Base-by-base conservation (phyloP, 2,329 filamentous ascomycete species). In the Venturia nashicola region DNA sequence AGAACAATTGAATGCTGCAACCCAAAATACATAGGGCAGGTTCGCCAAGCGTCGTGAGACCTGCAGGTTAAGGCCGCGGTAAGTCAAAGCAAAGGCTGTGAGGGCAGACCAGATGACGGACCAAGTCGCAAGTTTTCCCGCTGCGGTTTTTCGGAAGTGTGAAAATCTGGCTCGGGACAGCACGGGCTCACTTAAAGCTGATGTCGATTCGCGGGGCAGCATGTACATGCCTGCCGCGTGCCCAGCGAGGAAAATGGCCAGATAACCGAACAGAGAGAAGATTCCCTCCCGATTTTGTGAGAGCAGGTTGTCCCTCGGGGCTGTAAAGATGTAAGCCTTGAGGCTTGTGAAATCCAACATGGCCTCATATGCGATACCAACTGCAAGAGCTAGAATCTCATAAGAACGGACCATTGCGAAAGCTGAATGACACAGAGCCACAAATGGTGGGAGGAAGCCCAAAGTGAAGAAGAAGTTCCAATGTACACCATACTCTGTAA, bases 381-480 rank as follows among this genome's bases (percentile, higher is more conserved):
- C 78, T 0, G 87, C 71, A 64, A 96, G 77, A 0, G 90, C 86
- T 36, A 97, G 81, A 1, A 83, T 79, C 18, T 91, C 87, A 71
- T 91, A 93, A 0, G 89, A 93, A 3, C 89, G 89, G 4, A 96
- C 76, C 64, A 88, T 71, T 18, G 81, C 79, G 65, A 93, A 83
- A 0, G 86, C 77, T 0, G 88, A 83, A 72, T 95, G 90, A 66
- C 93, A 90, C 0, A 94, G 74, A 36, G 93, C 91, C 62, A 96
- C 86, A 70, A 96, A 96, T 0, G 92, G 92, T 0, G 93, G 91
- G 32, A 99, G 78, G 59, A 97, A 83, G 6, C 86, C 92, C 11
- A 99, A 80, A 0, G 94, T 99, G 76, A 97, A 97, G 81, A 99
- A 99, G 76, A 99, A 99, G 75, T 99, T 99, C 94, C 94, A 99